Evolutionary conservation across 768 basidiomycete genomes (phyloP).

Genomic region (Russula abietina): DNA sequence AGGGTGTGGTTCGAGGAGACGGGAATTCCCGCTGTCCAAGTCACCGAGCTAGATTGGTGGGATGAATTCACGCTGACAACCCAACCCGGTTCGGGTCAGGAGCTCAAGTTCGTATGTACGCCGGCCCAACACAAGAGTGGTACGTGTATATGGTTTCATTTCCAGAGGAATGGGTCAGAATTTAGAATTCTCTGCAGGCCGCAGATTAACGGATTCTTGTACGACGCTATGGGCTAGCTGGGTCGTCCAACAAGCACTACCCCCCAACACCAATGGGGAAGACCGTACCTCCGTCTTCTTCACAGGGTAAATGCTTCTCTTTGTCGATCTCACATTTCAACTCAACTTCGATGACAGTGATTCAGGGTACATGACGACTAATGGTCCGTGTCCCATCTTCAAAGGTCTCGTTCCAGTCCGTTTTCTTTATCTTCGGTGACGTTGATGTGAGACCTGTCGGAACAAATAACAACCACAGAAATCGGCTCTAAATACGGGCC

Average conservation of each 20-base stretch:
- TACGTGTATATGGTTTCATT: conserved; percentile 20
- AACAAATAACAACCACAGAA: conserved; percentile 27
- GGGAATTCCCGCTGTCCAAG: conserved; percentile 32
- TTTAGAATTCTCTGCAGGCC: conserved; percentile 27
- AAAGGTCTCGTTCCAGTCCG: conserved; percentile 26
- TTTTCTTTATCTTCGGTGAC: background rate
- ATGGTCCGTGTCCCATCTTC: conserved; percentile 36
- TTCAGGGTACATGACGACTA: conserved; percentile 35
- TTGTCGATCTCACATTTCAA: background rate
- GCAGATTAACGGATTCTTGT: conserved; percentile 33
- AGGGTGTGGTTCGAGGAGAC: conserved; percentile 29
- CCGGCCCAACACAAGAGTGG: conserved; percentile 42
- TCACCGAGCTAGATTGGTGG: conserved; percentile 42
- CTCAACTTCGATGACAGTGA: conserved; percentile 28
- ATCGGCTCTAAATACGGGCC: conserved; percentile 38
- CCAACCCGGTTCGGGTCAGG: conserved; percentile 14
- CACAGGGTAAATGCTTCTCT: conserved; percentile 27
- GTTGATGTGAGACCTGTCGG: background rate
- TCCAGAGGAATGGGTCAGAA: background rate
- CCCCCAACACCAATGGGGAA: conserved; percentile 11
- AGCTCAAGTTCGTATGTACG: conserved; percentile 34
- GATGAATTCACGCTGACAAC: conserved; percentile 28
- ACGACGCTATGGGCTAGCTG: conserved; percentile 39
- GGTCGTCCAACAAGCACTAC: conserved; percentile 32
- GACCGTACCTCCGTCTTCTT: conserved; percentile 27